These are phyloP conservation scores for Alternaria metachromatica DNA, from an alignment of 2,329 filamentous ascomycete species.

Conservation along the genomic window DNA sequence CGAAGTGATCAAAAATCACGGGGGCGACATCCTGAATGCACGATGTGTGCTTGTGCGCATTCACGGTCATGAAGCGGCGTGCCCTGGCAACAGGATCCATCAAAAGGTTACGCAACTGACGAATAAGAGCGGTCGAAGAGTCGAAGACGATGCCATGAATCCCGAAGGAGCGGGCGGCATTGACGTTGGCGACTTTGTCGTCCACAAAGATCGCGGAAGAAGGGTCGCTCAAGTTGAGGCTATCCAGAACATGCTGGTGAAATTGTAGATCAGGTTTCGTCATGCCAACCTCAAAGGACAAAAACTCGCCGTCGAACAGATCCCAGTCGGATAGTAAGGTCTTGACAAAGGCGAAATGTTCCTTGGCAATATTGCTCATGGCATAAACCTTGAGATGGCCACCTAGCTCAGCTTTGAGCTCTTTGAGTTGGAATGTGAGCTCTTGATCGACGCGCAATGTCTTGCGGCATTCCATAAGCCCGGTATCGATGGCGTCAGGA, in stretches of 20 bases:
- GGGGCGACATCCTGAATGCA: slow-evolving; percentile 24
- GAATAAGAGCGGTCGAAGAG: slow-evolving; percentile 4
- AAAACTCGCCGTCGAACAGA: slow-evolving; percentile 46
- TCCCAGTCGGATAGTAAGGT: slow-evolving; percentile 35
- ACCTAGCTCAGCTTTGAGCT: slow-evolving; percentile 18
- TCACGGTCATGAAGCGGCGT: slow-evolving; percentile 22
- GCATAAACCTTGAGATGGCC: slow-evolving; percentile 32
- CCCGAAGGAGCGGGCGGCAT: slow-evolving; percentile 28
- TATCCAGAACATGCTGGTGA: slow-evolving; percentile 40
- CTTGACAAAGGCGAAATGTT: slow-evolving; percentile 35
- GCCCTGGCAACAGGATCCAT: slow-evolving; percentile 27
- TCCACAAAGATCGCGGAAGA: slow-evolving; percentile 38
- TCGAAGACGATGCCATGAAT: slow-evolving; percentile 38
- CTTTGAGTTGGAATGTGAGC: slow-evolving; percentile 27
- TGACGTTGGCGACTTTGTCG: slow-evolving; percentile 27
- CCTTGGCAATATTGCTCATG: slow-evolving; percentile 43
- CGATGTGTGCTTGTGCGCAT: slow-evolving; percentile 25
- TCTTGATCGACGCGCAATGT: slow-evolving; percentile 32
- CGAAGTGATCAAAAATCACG: slow-evolving; percentile 35
- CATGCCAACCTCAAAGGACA: slow-evolving; percentile 42
- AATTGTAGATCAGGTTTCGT: slow-evolving; percentile 47
- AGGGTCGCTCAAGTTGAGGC: slow-evolving; percentile 15
- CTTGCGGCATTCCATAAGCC: slow-evolving; percentile 36
- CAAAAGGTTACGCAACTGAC: slow-evolving; percentile 23
- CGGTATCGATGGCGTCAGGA: slow-evolving; percentile 30